Percentiles rank a stretch among this genome's conserved stretches.
phyloP scores from a whole-genome alignment of 2,329 filamentous ascomycete genomes.

The Talaromyces rugulosus region DNA sequence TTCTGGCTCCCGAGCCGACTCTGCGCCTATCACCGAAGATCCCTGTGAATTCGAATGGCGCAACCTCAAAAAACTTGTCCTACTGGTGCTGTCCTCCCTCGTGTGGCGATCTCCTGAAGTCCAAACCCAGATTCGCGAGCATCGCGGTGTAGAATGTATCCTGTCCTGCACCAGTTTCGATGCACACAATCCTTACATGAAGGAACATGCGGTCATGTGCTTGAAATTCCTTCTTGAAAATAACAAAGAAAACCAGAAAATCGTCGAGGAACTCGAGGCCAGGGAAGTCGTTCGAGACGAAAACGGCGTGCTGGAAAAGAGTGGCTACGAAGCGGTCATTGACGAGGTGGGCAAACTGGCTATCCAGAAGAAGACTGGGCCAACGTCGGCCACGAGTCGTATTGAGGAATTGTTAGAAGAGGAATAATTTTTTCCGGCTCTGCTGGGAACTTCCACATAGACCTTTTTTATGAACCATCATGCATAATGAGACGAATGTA shows the following conservation, averaged over 20 bases:
- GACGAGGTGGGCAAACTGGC: constrained; percentile 40
- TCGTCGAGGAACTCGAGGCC: constrained; percentile 47
- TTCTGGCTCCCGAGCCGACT: constrained; percentile 38
- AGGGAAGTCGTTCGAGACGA: constrained; percentile 41
- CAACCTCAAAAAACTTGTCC: constrained; percentile 88
- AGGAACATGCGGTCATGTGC: constrained; percentile 83
- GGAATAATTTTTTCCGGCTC: neutral
- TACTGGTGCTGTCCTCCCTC: constrained; percentile 82
- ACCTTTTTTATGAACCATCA: neutral
- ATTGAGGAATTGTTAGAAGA: constrained; percentile 12
- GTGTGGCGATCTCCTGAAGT: constrained; percentile 83
- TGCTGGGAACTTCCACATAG: neutral
- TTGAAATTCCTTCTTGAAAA: constrained; percentile 66
- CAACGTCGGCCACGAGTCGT: neutral
- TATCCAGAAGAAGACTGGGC: constrained; percentile 27
- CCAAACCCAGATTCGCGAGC: constrained; percentile 79
- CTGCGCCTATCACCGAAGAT: constrained; percentile 54
- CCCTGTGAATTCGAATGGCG: constrained; percentile 66
- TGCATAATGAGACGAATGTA: neutral
- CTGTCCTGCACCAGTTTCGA: constrained; percentile 89
- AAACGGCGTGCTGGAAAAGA: constrained; percentile 35
- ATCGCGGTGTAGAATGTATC: constrained; percentile 81
- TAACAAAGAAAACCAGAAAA: constrained; percentile 50
- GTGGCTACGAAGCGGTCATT: constrained; percentile 41
- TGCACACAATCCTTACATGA: constrained; percentile 89